phyloP scores from a whole-genome alignment of 129 eudicot genomes.

The Lonicera japonica region DNA sequence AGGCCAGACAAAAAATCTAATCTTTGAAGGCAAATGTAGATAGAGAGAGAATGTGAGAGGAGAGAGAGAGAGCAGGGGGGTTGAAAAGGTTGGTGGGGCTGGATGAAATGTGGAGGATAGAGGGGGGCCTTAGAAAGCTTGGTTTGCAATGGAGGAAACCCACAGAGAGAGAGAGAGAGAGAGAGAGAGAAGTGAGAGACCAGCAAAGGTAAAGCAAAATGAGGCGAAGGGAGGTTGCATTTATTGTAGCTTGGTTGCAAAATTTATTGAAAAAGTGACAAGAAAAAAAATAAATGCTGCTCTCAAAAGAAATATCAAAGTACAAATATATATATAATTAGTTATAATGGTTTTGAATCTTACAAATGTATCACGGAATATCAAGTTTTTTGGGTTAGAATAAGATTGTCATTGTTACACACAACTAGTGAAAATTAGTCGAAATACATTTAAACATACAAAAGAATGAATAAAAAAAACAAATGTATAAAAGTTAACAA shows the following conservation, averaged over 20 bases:
- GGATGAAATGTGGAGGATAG: constrained; percentile 9
- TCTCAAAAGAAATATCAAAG: too few relatives aligned
- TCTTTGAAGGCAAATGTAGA: constrained; percentile 20
- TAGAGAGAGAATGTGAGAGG: neutral
- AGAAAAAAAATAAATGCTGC: neutral
- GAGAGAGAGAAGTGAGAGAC: neutral
- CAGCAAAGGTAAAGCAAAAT: constrained; percentile 32
- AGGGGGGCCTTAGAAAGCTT: constrained; percentile 32
- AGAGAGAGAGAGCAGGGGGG: neutral
- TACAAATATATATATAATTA: too few relatives aligned
- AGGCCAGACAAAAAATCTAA: constrained; percentile 26
- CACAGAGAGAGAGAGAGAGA: constrained; percentile 15
- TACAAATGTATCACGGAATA: too few relatives aligned
- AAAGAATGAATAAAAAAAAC: too few relatives aligned
- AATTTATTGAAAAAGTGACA: constrained; percentile 10
- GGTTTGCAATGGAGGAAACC: constrained; percentile 50
- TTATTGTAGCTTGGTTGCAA: constrained; percentile 15
- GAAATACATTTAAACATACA: too few relatives aligned
- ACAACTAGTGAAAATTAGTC: too few relatives aligned
- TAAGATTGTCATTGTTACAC: too few relatives aligned
- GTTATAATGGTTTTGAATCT: too few relatives aligned
- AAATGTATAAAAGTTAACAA: too few relatives aligned
- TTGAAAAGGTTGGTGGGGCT: neutral
- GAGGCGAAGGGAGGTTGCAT: neutral
- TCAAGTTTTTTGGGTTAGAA: too few relatives aligned